These are phyloP conservation scores for Penicillium verrucosum DNA, from an alignment of 2,329 filamentous ascomycete genomes.

Conservation along the genomic window DNA sequence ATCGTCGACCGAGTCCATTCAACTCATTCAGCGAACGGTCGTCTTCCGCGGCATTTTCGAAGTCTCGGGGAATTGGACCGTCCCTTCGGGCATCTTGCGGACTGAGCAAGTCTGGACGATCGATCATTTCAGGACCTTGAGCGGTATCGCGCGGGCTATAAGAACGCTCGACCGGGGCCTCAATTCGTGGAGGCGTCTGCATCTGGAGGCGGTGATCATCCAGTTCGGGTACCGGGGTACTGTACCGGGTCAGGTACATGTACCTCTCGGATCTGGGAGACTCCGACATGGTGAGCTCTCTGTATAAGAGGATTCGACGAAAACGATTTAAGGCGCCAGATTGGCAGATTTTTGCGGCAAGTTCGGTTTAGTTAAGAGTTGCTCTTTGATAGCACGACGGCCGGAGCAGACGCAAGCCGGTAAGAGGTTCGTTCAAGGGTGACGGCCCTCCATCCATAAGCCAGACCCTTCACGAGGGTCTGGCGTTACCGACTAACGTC, in stretches of 20 bases:
- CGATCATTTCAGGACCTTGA: constrained; percentile 49
- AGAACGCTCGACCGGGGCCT: constrained; percentile 38
- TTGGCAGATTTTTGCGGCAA: constrained; percentile 6
- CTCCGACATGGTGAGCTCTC: constrained; percentile 44
- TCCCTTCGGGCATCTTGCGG: constrained; percentile 47
- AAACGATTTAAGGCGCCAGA: constrained; percentile 19
- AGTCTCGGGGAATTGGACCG: constrained; percentile 66
- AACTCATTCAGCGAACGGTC: constrained; percentile 47
- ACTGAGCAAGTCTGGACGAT: constrained; percentile 47
- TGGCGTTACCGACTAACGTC: constrained; percentile 38
- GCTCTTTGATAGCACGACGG: constrained; percentile 23
- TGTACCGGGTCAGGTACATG: constrained; percentile 58
- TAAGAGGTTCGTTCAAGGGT: constrained; percentile 29
- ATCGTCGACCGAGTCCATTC: constrained; percentile 35
- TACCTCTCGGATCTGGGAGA: constrained; percentile 63
- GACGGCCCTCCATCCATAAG: constrained; percentile 38
- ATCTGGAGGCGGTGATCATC: constrained; percentile 73
- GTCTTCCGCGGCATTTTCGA: constrained; percentile 72
- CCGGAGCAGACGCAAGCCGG: constrained; percentile 25
- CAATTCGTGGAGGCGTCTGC: constrained; percentile 35
- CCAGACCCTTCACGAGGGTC: constrained; percentile 45
- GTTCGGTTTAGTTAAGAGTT: constrained; percentile 6
- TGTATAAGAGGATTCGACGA: not conserved
- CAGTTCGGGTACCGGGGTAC: constrained; percentile 63
- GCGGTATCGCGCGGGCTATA: constrained; percentile 36